These are phyloP conservation scores for Orbilia oligospora DNA, from an alignment of 2,329 filamentous ascomycete species.

Conservation along the genomic window DNA sequence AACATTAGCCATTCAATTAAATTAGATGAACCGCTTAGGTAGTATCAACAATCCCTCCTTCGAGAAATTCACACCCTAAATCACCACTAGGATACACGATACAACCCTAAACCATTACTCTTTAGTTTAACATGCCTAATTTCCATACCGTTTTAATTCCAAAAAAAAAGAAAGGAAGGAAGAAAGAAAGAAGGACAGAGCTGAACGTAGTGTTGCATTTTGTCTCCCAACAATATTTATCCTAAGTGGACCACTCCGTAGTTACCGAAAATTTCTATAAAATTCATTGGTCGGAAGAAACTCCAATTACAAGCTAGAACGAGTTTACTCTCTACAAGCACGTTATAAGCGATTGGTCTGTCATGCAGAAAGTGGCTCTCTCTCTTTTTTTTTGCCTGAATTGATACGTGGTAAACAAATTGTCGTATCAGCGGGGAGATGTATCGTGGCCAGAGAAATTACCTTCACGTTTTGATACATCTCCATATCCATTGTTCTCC, in stretches of 20 bases:
- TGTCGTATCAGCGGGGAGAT: not conserved
- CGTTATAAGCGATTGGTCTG: constrained; percentile 29
- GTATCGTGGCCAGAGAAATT: constrained; percentile 9
- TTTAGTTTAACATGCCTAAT: not conserved
- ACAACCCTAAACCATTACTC: not conserved
- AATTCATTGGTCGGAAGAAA: constrained; percentile 13
- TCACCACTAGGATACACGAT: not conserved
- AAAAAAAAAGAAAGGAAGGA: not conserved
- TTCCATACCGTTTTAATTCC: not conserved
- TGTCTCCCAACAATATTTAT: not conserved
- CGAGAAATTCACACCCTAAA: not conserved
- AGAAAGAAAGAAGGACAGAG: not conserved
- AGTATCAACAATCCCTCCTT: not conserved
- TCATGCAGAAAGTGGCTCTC: constrained; percentile 12
- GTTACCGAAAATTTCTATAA: constrained; percentile 17
- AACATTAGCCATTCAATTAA: not conserved
- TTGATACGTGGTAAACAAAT: constrained; percentile 30
- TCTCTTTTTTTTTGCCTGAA: constrained; percentile 25
- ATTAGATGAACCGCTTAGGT: not conserved
- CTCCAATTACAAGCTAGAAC: constrained; percentile 22
- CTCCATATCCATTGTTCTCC: not conserved
- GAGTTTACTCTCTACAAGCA: not conserved
- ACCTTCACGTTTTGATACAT: not conserved
- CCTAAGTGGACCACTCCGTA: constrained; percentile 14
- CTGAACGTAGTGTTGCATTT: constrained; percentile 17